Evolutionary conservation across 345 rosid genomes (phyloP).

Genomic region (Euclidium syriacum): DNA sequence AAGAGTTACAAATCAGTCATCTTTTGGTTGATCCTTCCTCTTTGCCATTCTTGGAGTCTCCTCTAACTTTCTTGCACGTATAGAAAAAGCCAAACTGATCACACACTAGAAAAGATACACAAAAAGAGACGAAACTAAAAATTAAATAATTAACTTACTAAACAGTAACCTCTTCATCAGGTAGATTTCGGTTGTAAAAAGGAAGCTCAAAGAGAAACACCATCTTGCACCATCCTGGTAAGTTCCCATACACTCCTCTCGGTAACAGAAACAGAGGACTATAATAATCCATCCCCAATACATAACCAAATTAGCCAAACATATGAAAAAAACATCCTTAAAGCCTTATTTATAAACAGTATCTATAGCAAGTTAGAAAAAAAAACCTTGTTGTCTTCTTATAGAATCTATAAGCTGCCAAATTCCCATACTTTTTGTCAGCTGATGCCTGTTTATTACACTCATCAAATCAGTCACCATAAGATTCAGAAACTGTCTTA

Average conservation of each 20-base stretch:
- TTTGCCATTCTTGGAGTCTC: slow-evolving; percentile 11
- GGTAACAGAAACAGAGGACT: slow-evolving; percentile 88
- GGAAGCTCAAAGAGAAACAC: slow-evolving; percentile 73
- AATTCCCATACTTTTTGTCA: slow-evolving; percentile 68
- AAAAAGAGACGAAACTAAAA: slow-evolving; percentile 11
- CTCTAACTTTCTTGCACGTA: slow-evolving; percentile 20
- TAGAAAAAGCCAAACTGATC: background rate
- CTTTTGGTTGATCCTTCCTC: background rate
- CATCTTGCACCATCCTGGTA: slow-evolving; percentile 71
- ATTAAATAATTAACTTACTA: slow-evolving; percentile 43
- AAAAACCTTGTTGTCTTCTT: slow-evolving; percentile 71
- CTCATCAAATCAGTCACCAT: background rate
- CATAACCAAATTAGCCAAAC: background rate
- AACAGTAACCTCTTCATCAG: slow-evolving; percentile 41
- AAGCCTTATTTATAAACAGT: background rate
- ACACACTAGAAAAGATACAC: slow-evolving; percentile 3
- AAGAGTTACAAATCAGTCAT: slow-evolving; percentile 1
- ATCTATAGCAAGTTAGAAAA: background rate
- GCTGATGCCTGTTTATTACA: slow-evolving; percentile 59
- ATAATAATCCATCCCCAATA: slow-evolving; percentile 15
- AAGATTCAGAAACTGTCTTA: background rate
- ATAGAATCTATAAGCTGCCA: slow-evolving; percentile 54
- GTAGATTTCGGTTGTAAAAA: slow-evolving; percentile 58
- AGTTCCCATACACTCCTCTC: slow-evolving; percentile 47
- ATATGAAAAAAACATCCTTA: background rate